Percentiles rank a stretch among this genome's conserved stretches.
Conservation (phyloP, 2,329 filamentous ascomycete genomes). For the Emergomyces africanus region DNA sequence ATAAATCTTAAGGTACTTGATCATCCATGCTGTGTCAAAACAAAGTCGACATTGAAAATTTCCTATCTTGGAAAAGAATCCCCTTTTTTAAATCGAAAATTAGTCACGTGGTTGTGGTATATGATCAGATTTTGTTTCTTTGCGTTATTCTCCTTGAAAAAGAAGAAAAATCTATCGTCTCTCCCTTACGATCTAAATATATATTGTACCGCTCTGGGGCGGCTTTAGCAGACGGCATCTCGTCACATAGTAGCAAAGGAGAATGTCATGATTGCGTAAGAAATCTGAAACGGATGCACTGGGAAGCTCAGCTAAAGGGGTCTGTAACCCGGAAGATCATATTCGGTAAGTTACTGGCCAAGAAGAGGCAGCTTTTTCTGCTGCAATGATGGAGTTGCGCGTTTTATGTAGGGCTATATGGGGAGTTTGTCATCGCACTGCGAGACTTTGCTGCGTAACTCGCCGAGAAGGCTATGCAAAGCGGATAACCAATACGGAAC, state of each 20-base stretch:
- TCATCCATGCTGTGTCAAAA: background rate
- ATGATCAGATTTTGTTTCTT: too few species aligned
- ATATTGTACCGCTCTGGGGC: too few species aligned
- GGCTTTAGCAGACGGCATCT: background rate
- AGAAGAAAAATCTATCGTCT: too few species aligned
- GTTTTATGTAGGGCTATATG: background rate
- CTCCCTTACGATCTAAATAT: too few species aligned
- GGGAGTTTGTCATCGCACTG: background rate
- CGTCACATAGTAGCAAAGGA: too few species aligned
- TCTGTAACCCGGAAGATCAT: background rate
- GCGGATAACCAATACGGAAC: too few species aligned
- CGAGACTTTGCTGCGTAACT: background rate
- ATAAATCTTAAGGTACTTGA: background rate
- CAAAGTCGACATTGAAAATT: background rate
- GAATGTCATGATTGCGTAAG: too few species aligned
- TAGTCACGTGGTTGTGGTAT: background rate
- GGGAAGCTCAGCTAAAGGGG: background rate
- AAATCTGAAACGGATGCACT: background rate
- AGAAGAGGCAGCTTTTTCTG: background rate
- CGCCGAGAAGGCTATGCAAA: background rate
- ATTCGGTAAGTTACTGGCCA: too few species aligned
- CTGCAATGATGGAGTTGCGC: background rate
- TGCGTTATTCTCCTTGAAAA: too few species aligned
- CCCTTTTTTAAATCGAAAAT: background rate
- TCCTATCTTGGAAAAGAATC: background rate